Base-by-base conservation (phyloP, 1,284 basidiomycete genomes). In the Rhodotorula sp. region DNA sequence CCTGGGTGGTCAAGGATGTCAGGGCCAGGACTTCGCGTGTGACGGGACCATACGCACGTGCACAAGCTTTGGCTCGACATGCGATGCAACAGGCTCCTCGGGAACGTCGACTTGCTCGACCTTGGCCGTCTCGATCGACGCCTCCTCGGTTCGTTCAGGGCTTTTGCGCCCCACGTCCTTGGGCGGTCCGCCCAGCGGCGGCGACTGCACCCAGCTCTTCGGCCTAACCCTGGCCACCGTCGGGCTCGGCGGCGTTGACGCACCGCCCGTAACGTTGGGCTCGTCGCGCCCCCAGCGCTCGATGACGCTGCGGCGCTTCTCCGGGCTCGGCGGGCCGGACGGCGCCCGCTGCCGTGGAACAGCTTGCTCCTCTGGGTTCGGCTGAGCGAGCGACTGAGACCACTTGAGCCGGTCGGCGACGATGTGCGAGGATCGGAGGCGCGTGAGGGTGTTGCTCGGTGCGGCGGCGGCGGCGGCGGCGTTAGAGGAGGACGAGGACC, bases 211-310 rank as follows among this genome's bases (percentile, higher is more conserved):
- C 12, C 27, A 34, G 27, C 53, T 54, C 27, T 56, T 58, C 42
- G 25, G 52, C 10, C 44, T 14, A 14, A 50, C 25, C n/a, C 42
- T 41, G 14, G 61, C 27, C 14, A 56, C 34, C 27, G 52, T 46
- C 34, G 61, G 56, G 41, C 58, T 63, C 27, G n/a, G 49, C 17
- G 60, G 56, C 8, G 56, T 50, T 8, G 34, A 46, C 14, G 52
- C 44, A 9, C 42, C 56, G 25, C n/a, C 46, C n/a, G 34, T 7
- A 21, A 59, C n/a, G 46, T 63, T 67, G 4, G 73, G 73, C 27
- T 57, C 49, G 57, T 75, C 72, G 0, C 69, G 64, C 0, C 67
- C 62, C 74, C 74, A 75, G 1, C 74, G 54, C 25, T 71, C 74
- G 45, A 73, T 19, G 7, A 75, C 74, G 57, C 71, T 73, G n/a